A percentile compares a stretch with the other conserved stretches of the same genome.
Evolutionary conservation across 805 yeast genomes (phyloP).

Genomic region (Candida morakotiae): DNA sequence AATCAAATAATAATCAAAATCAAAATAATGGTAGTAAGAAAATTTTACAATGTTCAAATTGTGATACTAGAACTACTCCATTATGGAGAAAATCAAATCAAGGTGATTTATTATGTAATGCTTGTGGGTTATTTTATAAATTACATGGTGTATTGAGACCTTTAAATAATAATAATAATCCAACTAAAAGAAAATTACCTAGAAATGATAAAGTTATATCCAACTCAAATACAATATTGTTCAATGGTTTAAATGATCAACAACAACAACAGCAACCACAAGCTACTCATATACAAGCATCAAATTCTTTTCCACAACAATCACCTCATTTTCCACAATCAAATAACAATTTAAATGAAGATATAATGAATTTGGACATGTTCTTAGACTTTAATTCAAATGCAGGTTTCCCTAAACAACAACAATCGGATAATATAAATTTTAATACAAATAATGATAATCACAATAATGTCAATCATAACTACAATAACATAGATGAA

Average conservation of each 20-base stretch:
- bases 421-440: background rate
- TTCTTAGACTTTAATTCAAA: constrained; percentile 13
- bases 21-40: constrained; percentile 15
- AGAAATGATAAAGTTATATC: constrained; percentile 18
- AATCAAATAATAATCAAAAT: too few relatives aligned
- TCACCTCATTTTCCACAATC: background rate
- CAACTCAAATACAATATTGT: constrained; percentile 21
- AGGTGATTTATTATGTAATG: constrained; percentile 43
- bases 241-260: constrained; percentile 14
- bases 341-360: constrained; percentile 8
- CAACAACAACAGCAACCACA: background rate
- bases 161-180: constrained; percentile 17
- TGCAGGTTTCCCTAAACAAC: background rate
- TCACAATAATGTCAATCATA: background rate
- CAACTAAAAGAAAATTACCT: constrained; percentile 1
- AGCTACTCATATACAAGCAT: too few relatives aligned
- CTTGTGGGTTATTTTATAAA: constrained; percentile 43
- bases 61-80: constrained; percentile 43
- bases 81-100: constrained; percentile 40
- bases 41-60: constrained; percentile 35
- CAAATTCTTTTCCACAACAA: too few relatives aligned
- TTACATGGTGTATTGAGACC: constrained; percentile 44
- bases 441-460: background rate
- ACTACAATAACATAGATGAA: constrained; percentile 22
- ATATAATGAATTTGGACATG: constrained; percentile 14